Conservation (phyloP, 306 rosid genomes). For the Cicer chorassanicum region DNA sequence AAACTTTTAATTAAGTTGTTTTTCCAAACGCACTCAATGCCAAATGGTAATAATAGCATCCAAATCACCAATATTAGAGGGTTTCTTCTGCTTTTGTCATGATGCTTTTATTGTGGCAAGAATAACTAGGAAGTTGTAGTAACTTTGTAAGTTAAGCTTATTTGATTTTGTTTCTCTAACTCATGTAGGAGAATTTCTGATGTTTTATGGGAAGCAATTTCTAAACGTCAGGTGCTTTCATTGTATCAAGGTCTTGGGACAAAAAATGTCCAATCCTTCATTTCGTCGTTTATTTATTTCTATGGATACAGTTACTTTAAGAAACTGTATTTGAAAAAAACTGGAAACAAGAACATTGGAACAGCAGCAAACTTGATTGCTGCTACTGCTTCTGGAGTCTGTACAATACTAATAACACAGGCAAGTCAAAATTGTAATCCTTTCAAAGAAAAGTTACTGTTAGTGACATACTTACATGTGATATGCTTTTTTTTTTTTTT, state of each 20-base stretch:
- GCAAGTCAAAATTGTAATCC: constrained; percentile 45
- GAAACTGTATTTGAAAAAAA: constrained; percentile 72
- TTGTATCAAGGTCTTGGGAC: constrained; percentile 94
- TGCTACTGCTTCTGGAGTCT: constrained; percentile 88
- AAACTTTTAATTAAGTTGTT: neutral
- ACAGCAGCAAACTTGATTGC: constrained; percentile 79
- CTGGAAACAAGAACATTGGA: constrained; percentile 76
- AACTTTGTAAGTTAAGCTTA: constrained; percentile 22
- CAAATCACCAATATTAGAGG: constrained; percentile 7
- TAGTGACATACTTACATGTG: constrained; percentile 4
- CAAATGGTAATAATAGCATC: constrained; percentile 7
- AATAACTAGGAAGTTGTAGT: neutral
- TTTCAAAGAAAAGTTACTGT: constrained; percentile 18
- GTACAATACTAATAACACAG: constrained; percentile 78
- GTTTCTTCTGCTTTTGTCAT: constrained; percentile 24
- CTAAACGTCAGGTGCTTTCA: constrained; percentile 75
- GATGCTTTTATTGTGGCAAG: constrained; percentile 13
- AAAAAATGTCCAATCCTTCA: constrained; percentile 81
- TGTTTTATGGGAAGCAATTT: constrained; percentile 92
- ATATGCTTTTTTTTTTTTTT: constrained; percentile 4
- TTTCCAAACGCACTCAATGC: neutral
- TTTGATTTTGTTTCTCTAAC: constrained; percentile 39
- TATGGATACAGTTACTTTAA: constrained; percentile 92
- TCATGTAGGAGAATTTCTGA: constrained; percentile 83
- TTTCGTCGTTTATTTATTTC: constrained; percentile 84